Evolutionary conservation across 805 yeast genomes (phyloP), one percentile per base, ranked within the genome.

Genomic region (Candida pini): DNA sequence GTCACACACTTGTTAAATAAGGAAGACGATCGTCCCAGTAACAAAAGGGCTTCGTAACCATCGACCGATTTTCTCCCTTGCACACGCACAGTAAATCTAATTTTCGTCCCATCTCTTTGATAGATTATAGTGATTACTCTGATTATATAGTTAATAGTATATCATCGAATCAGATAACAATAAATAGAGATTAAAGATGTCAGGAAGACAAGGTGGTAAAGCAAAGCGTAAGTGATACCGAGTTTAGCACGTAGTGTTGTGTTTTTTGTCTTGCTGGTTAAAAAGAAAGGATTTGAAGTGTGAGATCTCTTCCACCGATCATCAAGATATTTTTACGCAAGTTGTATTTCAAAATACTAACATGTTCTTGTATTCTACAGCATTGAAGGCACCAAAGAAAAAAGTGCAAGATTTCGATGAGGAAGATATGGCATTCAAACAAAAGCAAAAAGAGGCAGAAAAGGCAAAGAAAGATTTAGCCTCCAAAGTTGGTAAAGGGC

Each of bases 181-280:
- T 10, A 20, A 10, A 22, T 22, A 22, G 5, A 22, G 10, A 12
- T 7, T 13, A 16, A 35, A 28, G 9, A 87, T 88, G 96, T 87
- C 96, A 33, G 88, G 95, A 53, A 88, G 96, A 69, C 96, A 89
- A 71, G 97, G 97, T 58, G 97, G 97, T 56, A 89, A 89, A 62
- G 78, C 89, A 40, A 89, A 89, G 78, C 97, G 88, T 67, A 55
- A 41, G 77, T 64, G 31, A n/a, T n/a, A n/a, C n/a, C n/a, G n/a
- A n/a, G n/a, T n/a, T n/a, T n/a, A n/a, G n/a, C n/a, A n/a, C n/a
- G n/a, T n/a, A n/a, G n/a, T n/a, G n/a, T n/a, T n/a, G n/a, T n/a
- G n/a, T n/a, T n/a, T n/a, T n/a, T n/a, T n/a, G n/a, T n/a, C n/a
- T n/a, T n/a, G n/a, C n/a, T n/a, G n/a, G n/a, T n/a, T n/a, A n/a